Conservation (phyloP, 768 basidiomycete genomes). For the Cystobasidium tubakii region DNA sequence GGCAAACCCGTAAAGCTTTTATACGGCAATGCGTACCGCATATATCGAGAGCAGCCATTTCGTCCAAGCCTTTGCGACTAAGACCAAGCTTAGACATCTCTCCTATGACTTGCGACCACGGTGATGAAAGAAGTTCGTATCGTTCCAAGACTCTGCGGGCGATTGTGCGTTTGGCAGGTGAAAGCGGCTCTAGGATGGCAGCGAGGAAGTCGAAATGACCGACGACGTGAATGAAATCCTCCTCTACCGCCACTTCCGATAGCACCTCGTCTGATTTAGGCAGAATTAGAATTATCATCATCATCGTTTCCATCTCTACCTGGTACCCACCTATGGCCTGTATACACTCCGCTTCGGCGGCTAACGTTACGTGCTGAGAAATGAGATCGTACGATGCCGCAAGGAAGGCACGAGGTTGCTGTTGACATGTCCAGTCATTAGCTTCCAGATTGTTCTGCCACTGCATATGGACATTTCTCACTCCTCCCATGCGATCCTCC, state of each 20-base stretch:
- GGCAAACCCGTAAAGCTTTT: not conserved
- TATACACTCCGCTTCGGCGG: conserved; percentile 47
- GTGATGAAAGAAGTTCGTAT: conserved; percentile 37
- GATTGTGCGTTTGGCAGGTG: conserved; percentile 38
- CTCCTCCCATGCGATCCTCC: conserved; percentile 42
- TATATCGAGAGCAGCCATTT: conserved; percentile 40
- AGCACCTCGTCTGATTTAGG: conserved; percentile 26
- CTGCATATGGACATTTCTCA: conserved; percentile 7
- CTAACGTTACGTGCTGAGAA: conserved; percentile 45
- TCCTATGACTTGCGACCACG: conserved; percentile 40
- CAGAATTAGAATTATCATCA: not conserved
- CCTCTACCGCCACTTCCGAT: not conserved
- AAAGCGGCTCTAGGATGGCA: conserved; percentile 41
- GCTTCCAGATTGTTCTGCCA: too few relatives aligned
- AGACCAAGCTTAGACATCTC: conserved; percentile 45
- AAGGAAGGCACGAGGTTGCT: conserved; percentile 43
- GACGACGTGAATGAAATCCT: conserved; percentile 41
- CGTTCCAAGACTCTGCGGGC: conserved; percentile 43
- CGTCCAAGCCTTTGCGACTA: conserved; percentile 40
- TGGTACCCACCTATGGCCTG: conserved; percentile 36
- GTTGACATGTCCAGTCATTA: not conserved
- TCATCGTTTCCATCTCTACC: not conserved
- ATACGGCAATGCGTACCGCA: conserved; percentile 37
- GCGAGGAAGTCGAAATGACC: conserved; percentile 46
- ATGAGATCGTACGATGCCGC: conserved; percentile 48